These are phyloP conservation scores for Phylloporus sp. DNA, from an alignment of 768 basidiomycete genomes.

Conservation along the genomic window DNA sequence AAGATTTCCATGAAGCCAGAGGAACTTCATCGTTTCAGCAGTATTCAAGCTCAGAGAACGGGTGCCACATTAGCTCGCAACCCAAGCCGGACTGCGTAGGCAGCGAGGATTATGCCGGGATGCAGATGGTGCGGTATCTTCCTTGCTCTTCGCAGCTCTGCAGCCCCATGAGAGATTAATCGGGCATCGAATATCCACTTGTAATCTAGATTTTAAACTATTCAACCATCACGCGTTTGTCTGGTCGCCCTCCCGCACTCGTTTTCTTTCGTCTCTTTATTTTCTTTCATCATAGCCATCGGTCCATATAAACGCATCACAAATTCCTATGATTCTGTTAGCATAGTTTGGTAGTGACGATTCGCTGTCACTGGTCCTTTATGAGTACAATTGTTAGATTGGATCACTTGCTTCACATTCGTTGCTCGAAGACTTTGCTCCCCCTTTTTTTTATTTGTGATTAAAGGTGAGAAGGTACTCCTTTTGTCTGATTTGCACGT, in stretches of 20 bases:
- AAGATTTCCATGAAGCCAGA: conserved; percentile 78
- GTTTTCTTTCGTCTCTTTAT: conserved; percentile 13
- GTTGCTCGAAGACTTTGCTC: neutral
- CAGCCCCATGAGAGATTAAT: conserved; percentile 16
- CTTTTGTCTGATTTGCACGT: conserved; percentile 1
- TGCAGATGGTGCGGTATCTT: conserved; percentile 21
- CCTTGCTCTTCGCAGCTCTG: conserved; percentile 18
- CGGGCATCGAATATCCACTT: conserved; percentile 29
- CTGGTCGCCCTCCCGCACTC: conserved; percentile 17
- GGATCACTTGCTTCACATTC: conserved; percentile 7
- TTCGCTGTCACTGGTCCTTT: neutral
- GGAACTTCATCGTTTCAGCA: conserved; percentile 81
- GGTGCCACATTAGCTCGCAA: conserved; percentile 75
- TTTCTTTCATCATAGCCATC: conserved; percentile 11
- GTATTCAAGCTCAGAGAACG: conserved; percentile 76
- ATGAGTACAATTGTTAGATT: conserved; percentile 5
- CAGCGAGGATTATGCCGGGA: neutral
- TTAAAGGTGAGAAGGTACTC: neutral
- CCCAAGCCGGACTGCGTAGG: conserved; percentile 58
- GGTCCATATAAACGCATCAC: conserved; percentile 16
- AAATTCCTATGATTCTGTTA: conserved; percentile 8
- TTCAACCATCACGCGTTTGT: conserved; percentile 12
- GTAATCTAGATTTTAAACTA: conserved; percentile 31
- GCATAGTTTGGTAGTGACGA: conserved; percentile 5
- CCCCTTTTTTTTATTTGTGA: neutral